phyloP scores from a whole-genome alignment of 1,139 yeast genomes.

The Scheffersomyces illinoinensis region DNA sequence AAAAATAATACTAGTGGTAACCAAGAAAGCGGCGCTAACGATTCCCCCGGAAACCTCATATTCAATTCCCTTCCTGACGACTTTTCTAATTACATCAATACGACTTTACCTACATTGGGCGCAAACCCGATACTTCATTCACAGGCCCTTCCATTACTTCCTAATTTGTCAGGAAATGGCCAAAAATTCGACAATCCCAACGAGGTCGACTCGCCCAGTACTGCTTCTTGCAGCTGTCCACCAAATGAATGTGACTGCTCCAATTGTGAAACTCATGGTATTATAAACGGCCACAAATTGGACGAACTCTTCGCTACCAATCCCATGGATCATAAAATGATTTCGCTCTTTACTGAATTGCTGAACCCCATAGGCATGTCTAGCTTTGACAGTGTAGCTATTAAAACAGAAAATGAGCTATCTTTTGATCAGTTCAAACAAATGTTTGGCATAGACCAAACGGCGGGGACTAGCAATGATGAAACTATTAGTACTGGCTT shows the following conservation, averaged over 20 bases:
- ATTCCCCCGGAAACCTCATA: background rate
- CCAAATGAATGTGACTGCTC: slow-evolving; percentile 50
- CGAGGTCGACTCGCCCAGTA: slow-evolving; percentile 13
- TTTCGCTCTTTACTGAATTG: background rate
- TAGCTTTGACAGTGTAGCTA: background rate
- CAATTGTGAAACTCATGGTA: slow-evolving; percentile 58
- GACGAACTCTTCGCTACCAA: slow-evolving; percentile 30
- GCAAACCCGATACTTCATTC: background rate
- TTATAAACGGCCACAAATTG: slow-evolving; percentile 48
- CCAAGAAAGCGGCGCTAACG: background rate
- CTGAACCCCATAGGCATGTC: background rate
- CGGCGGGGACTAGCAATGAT: background rate
- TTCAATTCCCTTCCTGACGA: background rate
- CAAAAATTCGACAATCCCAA: slow-evolving; percentile 6
- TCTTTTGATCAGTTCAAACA: background rate
- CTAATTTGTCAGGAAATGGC: background rate
- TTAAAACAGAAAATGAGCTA: background rate
- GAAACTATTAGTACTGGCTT: background rate
- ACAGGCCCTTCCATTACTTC: background rate
- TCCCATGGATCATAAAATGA: background rate
- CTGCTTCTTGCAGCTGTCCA: slow-evolving; percentile 42
- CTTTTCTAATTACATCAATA: background rate
- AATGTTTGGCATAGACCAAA: background rate
- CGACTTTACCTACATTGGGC: background rate
- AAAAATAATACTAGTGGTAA: background rate